Percentiles rank a stretch among this genome's conserved stretches.
phyloP scores from a whole-genome alignment of 306 rosid genomes.

The Dryas alaskensis region DNA sequence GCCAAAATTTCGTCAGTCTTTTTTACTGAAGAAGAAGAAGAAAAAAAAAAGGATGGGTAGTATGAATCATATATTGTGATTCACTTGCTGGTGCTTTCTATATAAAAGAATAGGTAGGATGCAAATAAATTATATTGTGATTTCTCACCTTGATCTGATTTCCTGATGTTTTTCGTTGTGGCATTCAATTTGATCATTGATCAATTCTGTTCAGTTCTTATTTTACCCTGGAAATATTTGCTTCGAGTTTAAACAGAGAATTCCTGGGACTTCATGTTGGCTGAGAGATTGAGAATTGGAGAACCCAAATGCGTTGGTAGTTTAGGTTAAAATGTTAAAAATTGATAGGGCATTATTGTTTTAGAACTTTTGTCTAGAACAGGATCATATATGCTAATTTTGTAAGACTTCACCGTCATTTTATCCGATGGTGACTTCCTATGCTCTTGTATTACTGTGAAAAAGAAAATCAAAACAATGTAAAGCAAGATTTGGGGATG shows the following conservation, averaged over 20 bases:
- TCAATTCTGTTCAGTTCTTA: neutral
- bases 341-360: neutral
- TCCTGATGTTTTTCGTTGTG: neutral
- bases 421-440: neutral
- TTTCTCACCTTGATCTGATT: neutral
- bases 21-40: too few relatives aligned
- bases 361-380: neutral
- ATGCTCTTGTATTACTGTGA: neutral
- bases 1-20: too few relatives aligned
- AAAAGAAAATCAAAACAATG: neutral
- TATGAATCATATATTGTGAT: neutral
- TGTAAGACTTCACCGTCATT: neutral
- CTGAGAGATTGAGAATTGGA: neutral
- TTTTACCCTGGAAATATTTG: neutral
- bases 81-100: neutral
- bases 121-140: neutral
- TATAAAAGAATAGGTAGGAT: too few relatives aligned
- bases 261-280: neutral
- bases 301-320: neutral
- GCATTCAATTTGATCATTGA: neutral
- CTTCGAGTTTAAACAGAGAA: neutral
- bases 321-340: neutral
- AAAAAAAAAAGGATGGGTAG: too few relatives aligned
- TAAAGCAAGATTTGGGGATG: neutral
- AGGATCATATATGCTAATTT: conserved; percentile 3